Conservation (phyloP, 1,284 basidiomycete species). For the Mycosarcoma mackinlayi region DNA sequence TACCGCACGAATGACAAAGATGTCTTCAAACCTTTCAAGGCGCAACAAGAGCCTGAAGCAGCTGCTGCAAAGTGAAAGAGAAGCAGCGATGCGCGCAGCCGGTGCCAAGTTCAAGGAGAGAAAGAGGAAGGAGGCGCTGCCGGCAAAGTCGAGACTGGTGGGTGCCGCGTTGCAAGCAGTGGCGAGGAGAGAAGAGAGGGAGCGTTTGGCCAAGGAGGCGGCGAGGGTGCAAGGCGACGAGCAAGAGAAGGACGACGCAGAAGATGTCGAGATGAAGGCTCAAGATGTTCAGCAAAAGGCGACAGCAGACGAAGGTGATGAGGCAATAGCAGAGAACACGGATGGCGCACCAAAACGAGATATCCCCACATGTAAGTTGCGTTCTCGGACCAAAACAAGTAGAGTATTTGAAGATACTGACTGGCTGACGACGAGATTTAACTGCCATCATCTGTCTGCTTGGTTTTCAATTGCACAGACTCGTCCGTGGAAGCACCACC, state of each 20-base stretch:
- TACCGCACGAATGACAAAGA: constrained; percentile 32
- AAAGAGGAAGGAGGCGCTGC: constrained; percentile 27
- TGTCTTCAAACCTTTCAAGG: constrained; percentile 45
- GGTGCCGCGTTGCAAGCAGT: constrained; percentile 44
- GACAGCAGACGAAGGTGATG: neutral
- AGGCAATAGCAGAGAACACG: neutral
- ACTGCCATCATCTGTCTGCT: too few relatives aligned
- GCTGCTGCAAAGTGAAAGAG: constrained; percentile 57
- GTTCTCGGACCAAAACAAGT: too few relatives aligned
- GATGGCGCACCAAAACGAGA: constrained; percentile 28
- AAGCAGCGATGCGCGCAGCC: constrained; percentile 47
- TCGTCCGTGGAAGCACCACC: constrained; percentile 86
- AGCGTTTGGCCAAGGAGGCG: constrained; percentile 22
- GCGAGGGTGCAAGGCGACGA: constrained; percentile 1
- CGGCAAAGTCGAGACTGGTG: constrained; percentile 27
- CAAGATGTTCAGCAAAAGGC: constrained; percentile 1
- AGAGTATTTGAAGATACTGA: too few relatives aligned
- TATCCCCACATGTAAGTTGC: constrained; percentile 30
- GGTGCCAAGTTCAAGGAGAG: constrained; percentile 42
- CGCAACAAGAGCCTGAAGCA: constrained; percentile 63
- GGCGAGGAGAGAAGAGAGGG: constrained; percentile 37
- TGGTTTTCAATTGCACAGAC: too few relatives aligned
- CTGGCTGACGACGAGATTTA: too few relatives aligned
- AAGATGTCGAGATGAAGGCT: neutral
- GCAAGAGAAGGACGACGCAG: neutral